Base-by-base conservation (phyloP, 768 basidiomycete species). In the Suillus paluster region DNA sequence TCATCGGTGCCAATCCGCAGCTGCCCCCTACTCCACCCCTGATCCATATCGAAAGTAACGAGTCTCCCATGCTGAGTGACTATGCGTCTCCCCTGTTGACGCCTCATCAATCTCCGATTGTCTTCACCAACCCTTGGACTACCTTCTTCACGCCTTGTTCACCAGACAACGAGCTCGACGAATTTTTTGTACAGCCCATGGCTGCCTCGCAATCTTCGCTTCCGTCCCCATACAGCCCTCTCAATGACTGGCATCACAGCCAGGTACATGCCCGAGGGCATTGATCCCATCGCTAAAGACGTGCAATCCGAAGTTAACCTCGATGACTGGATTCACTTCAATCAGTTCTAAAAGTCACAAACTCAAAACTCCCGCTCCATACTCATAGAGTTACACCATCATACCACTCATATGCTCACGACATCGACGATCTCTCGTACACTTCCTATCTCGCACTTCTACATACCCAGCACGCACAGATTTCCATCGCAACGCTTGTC, bases 121-220 rank as follows among this genome's bases (percentile, higher is more conserved):
- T 60, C 12, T 76, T 74, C 55, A 55, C 65, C 48, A 76, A 74
- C 44, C 73, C 73, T 5, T 74, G 57, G 45, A 46, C 33, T 33
- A 19, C 48, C 56, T 56, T 57, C 48, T 2, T 56, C 39, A 36
- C 58, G 17, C 19, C 54, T 19, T 55, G 38, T 39, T 25, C 38
- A 19, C 38, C 38, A 11, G 54, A 55, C 10, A 55, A 55, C 25
- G 58, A 38, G 19, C 59, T 75, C 59, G 75, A 75, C 23, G 67
- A 75, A 59, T 48, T 75, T 12, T 76, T 75, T n/a, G 73, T 66
- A 21, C 73, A 68, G n/a, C 36, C 70, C 11, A 60, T 75, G 34
- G 70, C 70, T 4, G 21, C 14, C 7, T 11, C 33, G 27, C 14
- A 49, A 5, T 38, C 38, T 39, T 41, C 23, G 10, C 12, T 39